Evolutionary conservation across 129 eudicot species (phyloP), one percentile per base, ranked within the genome.

Genomic region (Lactuca saligna): DNA sequence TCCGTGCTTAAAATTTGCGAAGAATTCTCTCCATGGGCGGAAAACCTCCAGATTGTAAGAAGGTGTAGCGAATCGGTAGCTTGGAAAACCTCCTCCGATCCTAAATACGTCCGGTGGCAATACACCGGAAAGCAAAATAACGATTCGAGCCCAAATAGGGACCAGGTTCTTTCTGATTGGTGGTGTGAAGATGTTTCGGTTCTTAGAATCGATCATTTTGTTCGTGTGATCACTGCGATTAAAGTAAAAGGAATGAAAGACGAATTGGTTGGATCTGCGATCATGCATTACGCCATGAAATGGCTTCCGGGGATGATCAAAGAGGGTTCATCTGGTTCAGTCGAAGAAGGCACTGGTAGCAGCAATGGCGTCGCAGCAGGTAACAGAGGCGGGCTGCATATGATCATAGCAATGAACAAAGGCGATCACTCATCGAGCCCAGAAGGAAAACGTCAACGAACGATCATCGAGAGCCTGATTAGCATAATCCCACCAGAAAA

Each of bases 1-100:
- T 46, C 84, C 7, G 96, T 92, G 54, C 77, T 92, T 7, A 82
- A 86, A 70, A 86, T 85, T 65, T 88, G 98, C 51, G 96, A 92
- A 64, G 75, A 75, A 41, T 80, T 92, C 16, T 88, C 96, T 1
- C 98, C 98, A 1, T 92, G 96, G 96, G 95, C 95, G 0, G 96
- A 92, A 65, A 92, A 92, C 66, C 91, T 92, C 65, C 98, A 92
- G 53, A 92, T 92, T 17, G 98, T 92, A 2, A 71, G 98, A 39
- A 70, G 96, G 72, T 92, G 96, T 54, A 84, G 96, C 29, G 95
- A 92, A 73, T 92, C 98, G 2, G 84, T 92, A 3, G 96, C 96
- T 3, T 86, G 95, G 91, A 92, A 92, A 68, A 95, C 98, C 3
- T 88, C 89, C 54, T 83, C 91, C 4, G 91, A 88, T 50, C 94